Base-by-base conservation (phyloP, 108 stramenopile genomes). In the Conticribra guillardii region DNA sequence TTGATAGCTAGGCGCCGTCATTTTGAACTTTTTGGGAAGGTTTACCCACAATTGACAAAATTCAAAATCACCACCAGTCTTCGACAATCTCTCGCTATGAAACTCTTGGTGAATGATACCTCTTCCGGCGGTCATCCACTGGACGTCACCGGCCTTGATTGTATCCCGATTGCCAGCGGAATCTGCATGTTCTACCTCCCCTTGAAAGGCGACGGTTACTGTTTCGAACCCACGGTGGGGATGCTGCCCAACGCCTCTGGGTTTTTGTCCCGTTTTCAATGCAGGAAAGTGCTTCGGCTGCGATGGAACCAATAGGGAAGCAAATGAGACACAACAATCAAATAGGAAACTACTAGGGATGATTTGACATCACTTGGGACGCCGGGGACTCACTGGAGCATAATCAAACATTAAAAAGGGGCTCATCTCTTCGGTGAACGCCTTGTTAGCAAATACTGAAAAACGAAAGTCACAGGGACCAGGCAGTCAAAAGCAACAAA, bases 91-190 rank as follows among this genome's bases (percentile, higher is more conserved):
- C 3, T 81, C 60, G 32, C 86, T 82, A 34, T 91, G 90, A 67
- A 86, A 92, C 68, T 98, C 97, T 61, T 89, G 69, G 67, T 98
- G 97, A 21, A 96, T 79, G n/a, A 98, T 92, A 0, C 97, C 97
- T 8, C 86, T 67, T 17, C 92, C 97, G 0, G 97, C 97, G 2
- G 97, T 98, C 94, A 98, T 96, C 96, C 96, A 98, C 80, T 98
- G 97, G 0, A 96, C 83, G 58, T 96, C 97, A 15, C 89, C 89
- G 11, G 84, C 60, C 18, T 75, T 79, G 79, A 94, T 94, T 0
- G 87, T 79, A 48, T 82, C 93, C 3, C 45, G 60, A 63, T 95
- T 92, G 7, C 94, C 95, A 44, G 74, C 60, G 46, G 82, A 87
- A 68, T 98, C 97, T 9, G 79, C 74, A 66, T 98, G 97, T 49